phyloP scores from a whole-genome alignment of 1,139 yeast genomes.

The Pneumocystis sp. region DNA sequence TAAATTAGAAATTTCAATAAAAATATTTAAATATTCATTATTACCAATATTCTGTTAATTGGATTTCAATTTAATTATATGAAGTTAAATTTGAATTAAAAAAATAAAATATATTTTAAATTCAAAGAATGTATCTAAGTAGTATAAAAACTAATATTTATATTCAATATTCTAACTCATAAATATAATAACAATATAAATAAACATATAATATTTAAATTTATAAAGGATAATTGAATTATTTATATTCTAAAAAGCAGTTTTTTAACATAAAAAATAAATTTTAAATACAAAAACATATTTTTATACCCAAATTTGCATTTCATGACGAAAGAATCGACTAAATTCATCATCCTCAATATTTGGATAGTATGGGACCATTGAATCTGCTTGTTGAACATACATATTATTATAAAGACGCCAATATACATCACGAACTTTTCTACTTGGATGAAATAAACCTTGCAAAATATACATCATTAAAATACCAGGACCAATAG shows the following conservation, averaged over 20 bases:
- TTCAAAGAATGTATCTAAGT: no score
- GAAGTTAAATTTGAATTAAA: no score
- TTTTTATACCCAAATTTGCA: background rate
- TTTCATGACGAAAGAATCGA: background rate
- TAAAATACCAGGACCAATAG: constrained; percentile 61
- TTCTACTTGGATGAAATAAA: constrained; percentile 80
- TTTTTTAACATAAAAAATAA: background rate
- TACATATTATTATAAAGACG: constrained; percentile 62
- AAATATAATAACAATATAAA: no score
- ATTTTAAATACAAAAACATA: background rate
- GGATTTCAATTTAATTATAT: no score
- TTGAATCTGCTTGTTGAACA: constrained; percentile 54
- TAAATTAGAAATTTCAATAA: no score
- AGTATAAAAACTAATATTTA: no score
- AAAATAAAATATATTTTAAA: no score
- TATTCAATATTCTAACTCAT: no score
- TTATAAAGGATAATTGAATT: background rate
- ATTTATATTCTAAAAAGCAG: background rate
- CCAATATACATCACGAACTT: constrained; percentile 81
- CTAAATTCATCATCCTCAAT: constrained; percentile 24
- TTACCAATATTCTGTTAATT: no score
- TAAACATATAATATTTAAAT: no score
- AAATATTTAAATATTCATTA: no score
- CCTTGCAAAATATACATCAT: constrained; percentile 41
- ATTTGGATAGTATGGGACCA: constrained; percentile 73